Percentiles rank a stretch among this genome's conserved stretches.
Conservation (phyloP, 2,329 filamentous ascomycete genomes). For the Simplicillium sp. region DNA sequence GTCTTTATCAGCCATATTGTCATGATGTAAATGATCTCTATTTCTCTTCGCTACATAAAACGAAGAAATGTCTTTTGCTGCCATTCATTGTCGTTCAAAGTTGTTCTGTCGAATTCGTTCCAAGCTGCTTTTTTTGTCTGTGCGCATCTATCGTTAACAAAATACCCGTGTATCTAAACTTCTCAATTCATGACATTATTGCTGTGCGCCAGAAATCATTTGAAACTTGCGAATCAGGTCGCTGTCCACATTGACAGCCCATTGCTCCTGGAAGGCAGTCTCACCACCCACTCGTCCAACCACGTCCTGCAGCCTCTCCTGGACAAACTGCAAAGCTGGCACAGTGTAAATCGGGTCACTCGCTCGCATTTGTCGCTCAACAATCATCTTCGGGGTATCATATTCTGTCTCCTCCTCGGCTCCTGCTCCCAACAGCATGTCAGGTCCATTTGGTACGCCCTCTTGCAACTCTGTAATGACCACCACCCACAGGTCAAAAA, state of each 20-base stretch:
- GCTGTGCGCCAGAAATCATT: slow-evolving; percentile 15
- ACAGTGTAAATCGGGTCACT: slow-evolving; percentile 61
- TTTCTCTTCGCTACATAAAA: no score
- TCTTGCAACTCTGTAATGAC: slow-evolving; percentile 58
- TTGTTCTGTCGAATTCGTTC: neutral
- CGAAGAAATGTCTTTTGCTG: neutral
- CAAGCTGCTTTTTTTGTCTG: neutral
- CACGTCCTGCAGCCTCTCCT: slow-evolving; percentile 48
- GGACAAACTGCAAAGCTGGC: slow-evolving; percentile 54
- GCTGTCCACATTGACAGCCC: slow-evolving; percentile 64
- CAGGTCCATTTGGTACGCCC: slow-evolving; percentile 39
- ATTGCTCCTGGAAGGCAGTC: slow-evolving; percentile 56
- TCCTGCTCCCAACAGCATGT: slow-evolving; percentile 40
- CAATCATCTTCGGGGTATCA: slow-evolving; percentile 45
- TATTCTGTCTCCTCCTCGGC: slow-evolving; percentile 35
- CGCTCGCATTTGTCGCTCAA: slow-evolving; percentile 41
- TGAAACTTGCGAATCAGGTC: slow-evolving; percentile 59
- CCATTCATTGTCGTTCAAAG: neutral
- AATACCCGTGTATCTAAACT: slow-evolving; percentile 6
- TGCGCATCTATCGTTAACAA: neutral
- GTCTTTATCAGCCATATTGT: no score
- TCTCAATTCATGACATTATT: slow-evolving; percentile 6
- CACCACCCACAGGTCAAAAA: slow-evolving; percentile 67
- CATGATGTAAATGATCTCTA: no score
- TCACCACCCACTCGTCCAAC: slow-evolving; percentile 55